phyloP scores from a whole-genome alignment of 1,284 basidiomycete species.

The Moniliophthora roreri region DNA sequence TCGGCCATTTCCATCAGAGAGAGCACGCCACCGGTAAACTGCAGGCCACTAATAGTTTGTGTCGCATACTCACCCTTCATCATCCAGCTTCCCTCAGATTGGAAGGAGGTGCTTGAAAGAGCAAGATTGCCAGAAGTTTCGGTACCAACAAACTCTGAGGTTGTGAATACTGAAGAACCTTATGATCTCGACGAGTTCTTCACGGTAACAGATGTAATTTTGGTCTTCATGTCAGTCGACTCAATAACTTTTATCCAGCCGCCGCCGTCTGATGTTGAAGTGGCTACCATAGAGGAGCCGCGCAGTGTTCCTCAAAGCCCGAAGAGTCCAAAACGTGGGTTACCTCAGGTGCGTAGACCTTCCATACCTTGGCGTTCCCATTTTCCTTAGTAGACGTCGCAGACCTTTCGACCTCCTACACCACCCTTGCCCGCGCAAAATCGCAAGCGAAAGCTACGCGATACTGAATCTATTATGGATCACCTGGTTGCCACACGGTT shows the following conservation, averaged over 20 bases:
- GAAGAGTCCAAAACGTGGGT: conserved; percentile 22
- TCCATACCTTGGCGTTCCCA: not conserved
- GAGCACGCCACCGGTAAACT: conserved; percentile 17
- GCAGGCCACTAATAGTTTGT: conserved; percentile 10
- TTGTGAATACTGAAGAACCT: not conserved
- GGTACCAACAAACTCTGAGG: not conserved
- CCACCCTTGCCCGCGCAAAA: conserved; percentile 45
- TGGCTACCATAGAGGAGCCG: not conserved
- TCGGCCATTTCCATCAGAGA: conserved; percentile 28
- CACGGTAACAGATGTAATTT: too few species aligned
- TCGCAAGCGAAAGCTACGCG: conserved; percentile 30
- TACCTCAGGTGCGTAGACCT: conserved; percentile 30
- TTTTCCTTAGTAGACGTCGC: not conserved
- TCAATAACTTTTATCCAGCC: not conserved
- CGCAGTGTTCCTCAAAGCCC: conserved; percentile 1
- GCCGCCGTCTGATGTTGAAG: not conserved
- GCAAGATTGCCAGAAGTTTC: not conserved
- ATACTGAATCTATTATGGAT: conserved; percentile 21
- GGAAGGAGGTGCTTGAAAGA: not conserved
- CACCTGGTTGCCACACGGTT: not conserved
- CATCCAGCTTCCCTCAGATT: not conserved
- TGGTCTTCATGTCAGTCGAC: too few species aligned
- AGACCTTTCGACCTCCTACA: conserved; percentile 58
- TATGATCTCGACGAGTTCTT: not conserved
- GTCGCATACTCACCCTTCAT: not conserved